Base-by-base conservation (phyloP, 106 monocot genomes). In the Apostasia shenzhenica region DNA sequence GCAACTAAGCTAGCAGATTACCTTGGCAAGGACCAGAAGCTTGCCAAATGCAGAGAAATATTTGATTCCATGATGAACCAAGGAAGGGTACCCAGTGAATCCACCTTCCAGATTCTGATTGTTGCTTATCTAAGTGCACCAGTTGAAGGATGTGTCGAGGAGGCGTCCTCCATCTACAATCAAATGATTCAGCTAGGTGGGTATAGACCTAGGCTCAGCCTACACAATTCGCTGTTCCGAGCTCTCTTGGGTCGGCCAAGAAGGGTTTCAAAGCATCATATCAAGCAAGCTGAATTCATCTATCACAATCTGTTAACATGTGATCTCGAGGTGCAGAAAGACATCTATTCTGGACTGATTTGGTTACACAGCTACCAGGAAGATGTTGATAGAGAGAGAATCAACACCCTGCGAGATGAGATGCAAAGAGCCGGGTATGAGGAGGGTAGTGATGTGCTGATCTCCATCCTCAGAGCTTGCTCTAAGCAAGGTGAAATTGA, bases 291-390 rank as follows among this genome's bases (percentile, higher is more conserved):
- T 38, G 99, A 99, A 56, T 87, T 83, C 70, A 80, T 99, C 51
- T 99, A 81, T 70, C 83, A 83, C 54, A 93, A 99, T 70, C 57
- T 99, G 10, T 67, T 77, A 5, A 87, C 86, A n/a, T 73, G 56
- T 26, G 76, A 81, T 45, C 67, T 90, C 6, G 80, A 87, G 73
- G 69, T 92, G 37, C 71, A 80, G 47, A 90, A 80, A 69, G 99
- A 93, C 54, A 59, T 99, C 5, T 93, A 87, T 70, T 79, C 74
- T 4, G 90, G 99, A n/a, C 63, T 99, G 53, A 87, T 99, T 13
- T 85, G 93, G 93, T 75, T 99, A 38, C 99, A 99, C 54, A 99
- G 99, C 61, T 83, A 87, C 72, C 99, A 99, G 72, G 90, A 99
- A 63, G 59, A 47, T 6, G 76, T 99, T 14, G 87, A 99, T 71